Evolutionary conservation across 495 filamentous ascomycete genomes (phyloP).

Genomic region (Xanthoparmelia taractica): DNA sequence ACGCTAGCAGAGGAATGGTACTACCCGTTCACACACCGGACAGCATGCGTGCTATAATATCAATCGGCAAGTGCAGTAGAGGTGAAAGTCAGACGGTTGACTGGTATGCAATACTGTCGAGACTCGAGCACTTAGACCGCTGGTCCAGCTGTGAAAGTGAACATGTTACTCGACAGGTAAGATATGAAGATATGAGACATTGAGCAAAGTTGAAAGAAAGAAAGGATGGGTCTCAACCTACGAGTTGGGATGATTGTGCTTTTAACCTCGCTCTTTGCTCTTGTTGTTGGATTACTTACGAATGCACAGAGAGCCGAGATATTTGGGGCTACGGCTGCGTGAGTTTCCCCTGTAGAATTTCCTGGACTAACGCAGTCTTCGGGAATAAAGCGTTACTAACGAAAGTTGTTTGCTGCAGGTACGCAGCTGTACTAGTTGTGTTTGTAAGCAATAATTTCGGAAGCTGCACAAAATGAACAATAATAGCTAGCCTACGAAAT

Average conservation of each 20-base stretch:
- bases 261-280: constrained; percentile 22
- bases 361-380: not conserved
- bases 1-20: too few species aligned
- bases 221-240: not conserved
- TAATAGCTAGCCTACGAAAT: too few species aligned
- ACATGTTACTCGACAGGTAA: too few species aligned
- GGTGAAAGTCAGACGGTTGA: too few species aligned
- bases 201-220: too few species aligned
- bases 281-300: constrained; percentile 24
- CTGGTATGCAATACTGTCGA: too few species aligned
- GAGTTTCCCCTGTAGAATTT: constrained; percentile 10
- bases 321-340: constrained; percentile 27
- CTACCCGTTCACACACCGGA: too few species aligned
- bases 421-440: not conserved
- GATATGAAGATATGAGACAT: too few species aligned
- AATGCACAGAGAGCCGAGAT: constrained; percentile 27
- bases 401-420: not conserved
- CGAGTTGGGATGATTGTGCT: not conserved
- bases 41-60: too few species aligned
- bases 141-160: too few species aligned
- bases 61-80: too few species aligned
- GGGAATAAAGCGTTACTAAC: not conserved
- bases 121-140: too few species aligned
- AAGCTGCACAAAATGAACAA: not conserved
- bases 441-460: not conserved